phyloP scores from a whole-genome alignment of 805 yeast species.

The Candida coquimbonensis region DNA sequence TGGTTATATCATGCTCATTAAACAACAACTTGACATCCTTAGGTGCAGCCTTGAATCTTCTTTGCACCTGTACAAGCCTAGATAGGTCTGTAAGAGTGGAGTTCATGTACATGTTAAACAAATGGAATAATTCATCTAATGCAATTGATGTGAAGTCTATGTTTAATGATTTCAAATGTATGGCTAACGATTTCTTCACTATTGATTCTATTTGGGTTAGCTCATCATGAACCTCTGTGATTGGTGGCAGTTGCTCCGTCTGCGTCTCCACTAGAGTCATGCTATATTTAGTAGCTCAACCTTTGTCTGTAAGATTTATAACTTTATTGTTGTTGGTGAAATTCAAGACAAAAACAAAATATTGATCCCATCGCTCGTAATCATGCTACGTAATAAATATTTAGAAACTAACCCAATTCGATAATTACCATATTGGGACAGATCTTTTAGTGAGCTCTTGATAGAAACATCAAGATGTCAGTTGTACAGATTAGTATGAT shows the following conservation, averaged over 20 bases:
- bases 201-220: constrained; percentile 26
- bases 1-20: constrained; percentile 34
- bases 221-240: constrained; percentile 1
- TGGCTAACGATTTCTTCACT: constrained; percentile 28
- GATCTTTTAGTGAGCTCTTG: too few relatives aligned
- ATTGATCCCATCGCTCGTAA: too few relatives aligned
- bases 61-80: constrained; percentile 48
- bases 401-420: too few relatives aligned
- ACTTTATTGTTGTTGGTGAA: too few relatives aligned
- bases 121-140: constrained; percentile 30
- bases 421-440: too few relatives aligned
- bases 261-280: background rate
- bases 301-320: too few relatives aligned
- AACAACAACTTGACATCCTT: constrained; percentile 43
- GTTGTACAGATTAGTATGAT: too few relatives aligned
- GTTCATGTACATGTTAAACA: constrained; percentile 30
- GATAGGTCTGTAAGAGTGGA: constrained; percentile 37
- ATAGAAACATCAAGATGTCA: too few relatives aligned
- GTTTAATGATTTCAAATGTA: constrained; percentile 29
- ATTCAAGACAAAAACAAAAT: too few relatives aligned
- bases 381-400: too few relatives aligned
- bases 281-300: too few relatives aligned
- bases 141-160: constrained; percentile 29
- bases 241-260: background rate
- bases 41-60: constrained; percentile 49